Percentiles rank a stretch among this genome's conserved stretches.
Evolutionary conservation across 2,329 filamentous ascomycete genomes (phyloP).

Genomic region (Hymenoscyphus repandus): DNA sequence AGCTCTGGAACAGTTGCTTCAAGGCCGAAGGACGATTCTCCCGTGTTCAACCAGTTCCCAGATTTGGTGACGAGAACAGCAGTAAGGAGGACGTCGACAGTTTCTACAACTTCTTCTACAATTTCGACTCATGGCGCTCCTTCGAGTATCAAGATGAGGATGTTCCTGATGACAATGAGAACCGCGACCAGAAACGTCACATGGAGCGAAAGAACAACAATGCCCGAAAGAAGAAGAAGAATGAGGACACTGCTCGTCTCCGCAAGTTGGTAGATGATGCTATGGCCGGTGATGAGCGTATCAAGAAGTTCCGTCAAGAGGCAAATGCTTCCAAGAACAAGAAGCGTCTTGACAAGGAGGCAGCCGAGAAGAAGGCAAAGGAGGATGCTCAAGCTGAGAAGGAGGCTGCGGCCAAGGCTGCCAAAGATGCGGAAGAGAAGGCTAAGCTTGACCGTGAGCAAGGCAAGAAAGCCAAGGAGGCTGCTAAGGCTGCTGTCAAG

Average conservation of each 20-base stretch:
- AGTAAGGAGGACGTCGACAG: conserved; percentile 83
- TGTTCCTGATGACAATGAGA: conserved; percentile 97
- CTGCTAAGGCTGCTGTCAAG: conserved; percentile 97
- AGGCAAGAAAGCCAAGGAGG: conserved; percentile 95
- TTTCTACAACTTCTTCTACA: conserved; percentile 99
- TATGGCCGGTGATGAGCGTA: conserved; percentile 81
- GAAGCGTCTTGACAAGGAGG: conserved; percentile 85
- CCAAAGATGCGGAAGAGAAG: conserved; percentile 78
- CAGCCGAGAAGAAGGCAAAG: conserved; percentile 77
- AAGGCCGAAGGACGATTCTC: conserved; percentile 91
- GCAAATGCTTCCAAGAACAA: conserved; percentile 95
- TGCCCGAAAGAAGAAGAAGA: conserved; percentile 98
- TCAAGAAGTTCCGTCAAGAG: conserved; percentile 93
- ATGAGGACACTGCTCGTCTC: conserved; percentile 87
- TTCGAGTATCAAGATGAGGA: conserved; percentile 99
- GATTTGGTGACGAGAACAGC: conserved; percentile 78
- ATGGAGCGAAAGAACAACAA: conserved; percentile 98
- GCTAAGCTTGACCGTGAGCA: conserved; percentile 81
- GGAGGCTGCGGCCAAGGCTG: conserved; percentile 73
- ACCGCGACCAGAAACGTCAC: conserved; percentile 97
- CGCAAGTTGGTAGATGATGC: conserved; percentile 85
- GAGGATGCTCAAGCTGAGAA: conserved; percentile 83
- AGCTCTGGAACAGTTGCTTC: conserved; percentile 87
- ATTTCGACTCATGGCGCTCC: conserved; percentile 95
- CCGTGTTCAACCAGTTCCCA: conserved; percentile 81